Evolutionary conservation across 495 filamentous ascomycete species (phyloP), one percentile per base, ranked within the genome.

Genomic region (Clavariopsis aquatica): DNA sequence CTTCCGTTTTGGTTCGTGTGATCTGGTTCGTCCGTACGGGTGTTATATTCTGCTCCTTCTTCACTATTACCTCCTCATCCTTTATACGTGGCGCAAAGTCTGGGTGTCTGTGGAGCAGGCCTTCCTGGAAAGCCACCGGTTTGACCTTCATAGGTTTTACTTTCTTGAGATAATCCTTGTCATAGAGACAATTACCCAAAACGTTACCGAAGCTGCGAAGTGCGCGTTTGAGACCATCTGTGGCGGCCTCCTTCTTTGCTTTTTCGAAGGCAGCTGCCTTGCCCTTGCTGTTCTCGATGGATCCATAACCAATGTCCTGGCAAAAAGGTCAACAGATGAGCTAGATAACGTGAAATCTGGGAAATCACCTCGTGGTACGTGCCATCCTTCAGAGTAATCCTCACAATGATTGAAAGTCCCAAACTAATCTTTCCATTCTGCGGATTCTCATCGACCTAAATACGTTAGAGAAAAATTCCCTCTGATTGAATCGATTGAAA

Each of bases 261-360:
- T 98, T 98, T 74, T 98, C 93, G 70, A 96, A 97, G 1, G 92
- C 93, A 7, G 89, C 85, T 0, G 92, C 93, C 77, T 98, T 98
- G 26, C 88, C 87, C 76, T 95, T 96, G 76, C 86, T 90, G 67
- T 98, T 98, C 73, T 97, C 93, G 55, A 94, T 95, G 63, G 92
- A 86, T 2, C 95, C 94, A 68, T 97, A 98, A 1, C 94, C 94
- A 54, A 98, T 86, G 74, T 99, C 94, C 85, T 89, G 34, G 29
- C 49, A 13, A 53, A 26, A 15, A 55, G n/a, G 53, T 59, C 1
- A 58, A 51, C 19, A 57, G 9, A 47, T 54, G 1, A 1, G 22
- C 19, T 43, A 41, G 23, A 10, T 15, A 22, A 41, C 59, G 27
- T 68, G 24, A 38, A 28, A 17, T 10, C 20, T 7, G 24, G n/a